phyloP scores from a whole-genome alignment of 2,329 filamentous ascomycete species.

The Coniella lustricola region DNA sequence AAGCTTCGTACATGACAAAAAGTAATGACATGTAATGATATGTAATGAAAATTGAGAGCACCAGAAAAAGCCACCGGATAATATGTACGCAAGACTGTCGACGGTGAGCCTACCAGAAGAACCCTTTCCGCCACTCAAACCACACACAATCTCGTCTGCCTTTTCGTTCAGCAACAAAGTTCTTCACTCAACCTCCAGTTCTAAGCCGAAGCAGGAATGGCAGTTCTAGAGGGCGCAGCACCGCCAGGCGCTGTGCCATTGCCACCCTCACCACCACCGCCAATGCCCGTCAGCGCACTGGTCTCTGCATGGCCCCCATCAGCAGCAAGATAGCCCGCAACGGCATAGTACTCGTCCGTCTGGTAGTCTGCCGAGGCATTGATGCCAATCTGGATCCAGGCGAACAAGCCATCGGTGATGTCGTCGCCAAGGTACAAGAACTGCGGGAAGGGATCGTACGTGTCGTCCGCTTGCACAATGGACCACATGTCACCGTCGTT shows the following conservation, averaged over 20 bases:
- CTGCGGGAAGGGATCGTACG: conserved; percentile 42
- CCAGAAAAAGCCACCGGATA: too few relatives aligned
- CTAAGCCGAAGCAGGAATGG: conserved; percentile 3
- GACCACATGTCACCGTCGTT: conserved; percentile 29
- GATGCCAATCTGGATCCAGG: conserved; percentile 42
- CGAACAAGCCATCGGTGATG: conserved; percentile 38
- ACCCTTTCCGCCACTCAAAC: too few relatives aligned
- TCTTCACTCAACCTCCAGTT: too few relatives aligned
- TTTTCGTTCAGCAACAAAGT: too few relatives aligned
- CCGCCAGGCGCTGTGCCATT: conserved; percentile 10
- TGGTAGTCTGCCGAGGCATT: conserved; percentile 30
- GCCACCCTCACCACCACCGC: conserved; percentile 1
- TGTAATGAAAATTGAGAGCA: too few relatives aligned
- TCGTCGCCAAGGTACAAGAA: conserved; percentile 44
- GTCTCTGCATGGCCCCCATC: conserved; percentile 15
- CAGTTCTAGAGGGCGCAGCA: not conserved
- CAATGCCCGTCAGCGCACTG: not conserved
- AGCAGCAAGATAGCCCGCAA: conserved; percentile 9
- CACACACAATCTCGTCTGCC: too few relatives aligned
- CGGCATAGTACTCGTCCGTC: conserved; percentile 12
- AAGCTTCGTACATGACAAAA: too few relatives aligned
- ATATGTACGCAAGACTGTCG: too few relatives aligned
- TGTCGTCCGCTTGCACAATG: conserved; percentile 22
- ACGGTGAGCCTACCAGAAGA: too few relatives aligned
- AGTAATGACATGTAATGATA: too few relatives aligned